Percentiles rank a stretch among this genome's conserved stretches.
Conservation (phyloP, 1,284 basidiomycete genomes). For the Ceratobasidium sp. region DNA sequence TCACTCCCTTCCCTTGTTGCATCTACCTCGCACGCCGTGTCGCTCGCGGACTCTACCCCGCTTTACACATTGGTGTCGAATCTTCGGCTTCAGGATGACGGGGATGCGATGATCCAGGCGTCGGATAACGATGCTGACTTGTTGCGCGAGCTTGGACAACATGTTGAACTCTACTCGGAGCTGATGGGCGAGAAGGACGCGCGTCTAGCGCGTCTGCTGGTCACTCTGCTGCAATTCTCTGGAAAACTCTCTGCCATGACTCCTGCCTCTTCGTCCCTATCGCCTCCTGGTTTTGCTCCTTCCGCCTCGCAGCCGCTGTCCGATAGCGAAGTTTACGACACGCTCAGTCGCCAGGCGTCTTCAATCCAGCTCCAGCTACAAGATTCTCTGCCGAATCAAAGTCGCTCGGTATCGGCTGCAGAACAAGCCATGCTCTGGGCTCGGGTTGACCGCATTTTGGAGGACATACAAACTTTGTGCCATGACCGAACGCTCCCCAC, state of each 20-base stretch:
- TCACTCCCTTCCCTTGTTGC: slow-evolving; percentile 64
- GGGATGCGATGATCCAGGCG: slow-evolving; percentile 60
- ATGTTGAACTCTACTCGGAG: slow-evolving; percentile 61
- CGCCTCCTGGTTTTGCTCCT: slow-evolving; percentile 34
- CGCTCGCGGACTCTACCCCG: slow-evolving; percentile 59
- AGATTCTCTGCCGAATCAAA: slow-evolving; percentile 51
- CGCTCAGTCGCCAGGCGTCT: slow-evolving; percentile 72
- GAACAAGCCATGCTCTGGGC: slow-evolving; percentile 78
- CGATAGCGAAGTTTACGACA: slow-evolving; percentile 61
- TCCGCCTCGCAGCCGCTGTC: slow-evolving; percentile 20
- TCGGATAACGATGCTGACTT: slow-evolving; percentile 63
- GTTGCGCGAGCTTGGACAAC: slow-evolving; percentile 70
- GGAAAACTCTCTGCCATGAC: slow-evolving; percentile 64
- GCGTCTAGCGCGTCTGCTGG: slow-evolving; percentile 69
- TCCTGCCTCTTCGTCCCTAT: slow-evolving; percentile 48
- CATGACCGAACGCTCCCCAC: slow-evolving; percentile 61
- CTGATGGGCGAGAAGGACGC: slow-evolving; percentile 64
- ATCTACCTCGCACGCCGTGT: slow-evolving; percentile 54
- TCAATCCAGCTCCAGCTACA: slow-evolving; percentile 69
- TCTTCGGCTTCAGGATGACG: slow-evolving; percentile 60
- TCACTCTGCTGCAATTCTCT: slow-evolving; percentile 73
- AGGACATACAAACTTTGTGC: slow-evolving; percentile 72
- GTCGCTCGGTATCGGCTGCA: slow-evolving; percentile 65
- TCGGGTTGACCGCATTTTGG: slow-evolving; percentile 76
- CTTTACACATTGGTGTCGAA: slow-evolving; percentile 72